These are phyloP conservation scores for Clavispora fructus DNA, from an alignment of 805 yeast genomes.

Conservation along the genomic window DNA sequence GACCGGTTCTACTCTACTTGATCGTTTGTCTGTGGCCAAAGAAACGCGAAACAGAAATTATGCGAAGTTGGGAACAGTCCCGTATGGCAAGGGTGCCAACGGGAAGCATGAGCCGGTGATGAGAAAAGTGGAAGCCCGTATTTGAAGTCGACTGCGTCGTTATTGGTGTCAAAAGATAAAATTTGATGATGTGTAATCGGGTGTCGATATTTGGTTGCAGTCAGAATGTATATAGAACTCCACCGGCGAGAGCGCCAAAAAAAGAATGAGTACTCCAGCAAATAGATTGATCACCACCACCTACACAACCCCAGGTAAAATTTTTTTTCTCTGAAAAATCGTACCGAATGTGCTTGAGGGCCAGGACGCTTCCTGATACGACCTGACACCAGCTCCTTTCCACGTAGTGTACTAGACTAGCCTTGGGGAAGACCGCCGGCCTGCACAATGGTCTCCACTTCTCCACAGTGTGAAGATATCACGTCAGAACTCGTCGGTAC, in stretches of 20 bases:
- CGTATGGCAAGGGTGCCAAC: background rate
- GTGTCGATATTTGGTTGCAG: too few species aligned
- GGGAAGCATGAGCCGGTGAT: slow-evolving; percentile 7
- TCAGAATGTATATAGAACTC: background rate
- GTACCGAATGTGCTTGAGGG: too few species aligned
- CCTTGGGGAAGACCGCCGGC: too few species aligned
- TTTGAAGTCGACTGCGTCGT: background rate
- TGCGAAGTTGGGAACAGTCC: slow-evolving; percentile 56
- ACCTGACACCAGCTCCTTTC: too few species aligned
- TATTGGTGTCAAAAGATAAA: too few species aligned
- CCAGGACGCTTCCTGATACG: too few species aligned
- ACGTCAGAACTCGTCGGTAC: background rate
- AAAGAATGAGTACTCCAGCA: background rate
- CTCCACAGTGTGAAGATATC: background rate
- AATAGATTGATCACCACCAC: too few species aligned
- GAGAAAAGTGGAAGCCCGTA: slow-evolving; percentile 6
- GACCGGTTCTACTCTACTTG: slow-evolving; percentile 51
- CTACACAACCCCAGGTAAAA: too few species aligned
- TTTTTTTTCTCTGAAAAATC: too few species aligned
- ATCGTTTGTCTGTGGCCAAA: slow-evolving; percentile 52
- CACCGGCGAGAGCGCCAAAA: background rate
- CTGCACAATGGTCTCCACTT: background rate
- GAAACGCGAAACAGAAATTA: slow-evolving; percentile 37
- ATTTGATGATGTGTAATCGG: too few species aligned
- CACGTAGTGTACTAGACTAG: too few species aligned